Conservation (phyloP, 2,329 filamentous ascomycete species). For the Trichoderma sp. region DNA sequence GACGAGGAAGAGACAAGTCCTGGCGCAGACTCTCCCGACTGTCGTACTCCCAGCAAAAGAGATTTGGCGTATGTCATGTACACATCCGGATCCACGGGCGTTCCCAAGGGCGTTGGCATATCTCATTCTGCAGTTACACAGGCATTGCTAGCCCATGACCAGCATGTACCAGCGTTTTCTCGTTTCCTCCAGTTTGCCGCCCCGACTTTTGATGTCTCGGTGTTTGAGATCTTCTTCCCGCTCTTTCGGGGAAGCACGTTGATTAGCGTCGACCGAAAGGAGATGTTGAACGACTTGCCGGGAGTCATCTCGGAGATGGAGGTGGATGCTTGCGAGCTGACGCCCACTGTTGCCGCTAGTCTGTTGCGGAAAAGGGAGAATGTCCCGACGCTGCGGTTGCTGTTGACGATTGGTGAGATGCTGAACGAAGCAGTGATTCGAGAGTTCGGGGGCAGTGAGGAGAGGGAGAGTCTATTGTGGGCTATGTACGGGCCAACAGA, state of each 20-base stretch:
- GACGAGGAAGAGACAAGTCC: conserved; percentile 23
- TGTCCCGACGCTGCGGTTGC: conserved; percentile 67
- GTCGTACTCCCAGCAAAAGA: conserved; percentile 36
- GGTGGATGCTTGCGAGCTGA: conserved; percentile 85
- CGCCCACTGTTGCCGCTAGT: conserved; percentile 82
- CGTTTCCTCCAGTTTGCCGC: conserved; percentile 90
- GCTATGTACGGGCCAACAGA: conserved; percentile 96
- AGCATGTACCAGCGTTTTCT: conserved; percentile 72
- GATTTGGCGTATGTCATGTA: conserved; percentile 87
- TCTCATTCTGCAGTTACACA: conserved; percentile 81
- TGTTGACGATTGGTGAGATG: conserved; percentile 94
- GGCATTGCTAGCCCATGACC: conserved; percentile 78
- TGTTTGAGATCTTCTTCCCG: conserved; percentile 94
- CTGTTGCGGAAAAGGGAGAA: conserved; percentile 68
- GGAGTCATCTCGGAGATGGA: conserved; percentile 63
- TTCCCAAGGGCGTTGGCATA: conserved; percentile 83
- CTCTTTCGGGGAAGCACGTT: conserved; percentile 73
- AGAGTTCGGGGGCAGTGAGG: conserved; percentile 70
- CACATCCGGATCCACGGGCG: conserved; percentile 86
- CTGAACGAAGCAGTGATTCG: conserved; percentile 73
- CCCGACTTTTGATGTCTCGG: conserved; percentile 90
- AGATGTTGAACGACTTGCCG: conserved; percentile 76
- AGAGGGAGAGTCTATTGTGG: conserved; percentile 68
- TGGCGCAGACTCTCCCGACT: conserved; percentile 17
- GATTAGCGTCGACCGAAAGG: conserved; percentile 67